Evolutionary conservation across 140 eudicot genomes (phyloP).

Genomic region (Ambrosia hybrid): DNA sequence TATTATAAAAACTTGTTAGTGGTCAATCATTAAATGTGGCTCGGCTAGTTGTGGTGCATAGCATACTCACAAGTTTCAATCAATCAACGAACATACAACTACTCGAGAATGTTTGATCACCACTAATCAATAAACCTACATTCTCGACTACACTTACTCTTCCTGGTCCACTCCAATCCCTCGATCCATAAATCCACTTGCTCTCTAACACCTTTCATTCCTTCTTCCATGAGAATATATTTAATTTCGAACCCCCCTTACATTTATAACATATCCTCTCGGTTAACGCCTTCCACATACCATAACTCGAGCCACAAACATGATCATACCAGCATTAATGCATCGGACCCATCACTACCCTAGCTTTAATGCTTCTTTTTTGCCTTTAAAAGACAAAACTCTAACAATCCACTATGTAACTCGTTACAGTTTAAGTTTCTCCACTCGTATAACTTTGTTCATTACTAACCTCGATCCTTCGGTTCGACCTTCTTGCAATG

Average conservation of each 20-base stretch:
- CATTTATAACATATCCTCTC: conserved; percentile 37
- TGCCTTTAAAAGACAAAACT: conserved; percentile 24
- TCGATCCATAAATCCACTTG: conserved; percentile 37
- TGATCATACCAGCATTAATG: conserved; percentile 26
- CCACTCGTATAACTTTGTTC: background rate
- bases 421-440: background rate
- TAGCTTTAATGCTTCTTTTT: conserved; percentile 6
- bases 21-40: background rate
- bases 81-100: conserved; percentile 18
- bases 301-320: conserved; percentile 30
- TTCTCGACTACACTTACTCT: conserved; percentile 24
- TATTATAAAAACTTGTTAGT: background rate
- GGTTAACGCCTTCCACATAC: conserved; percentile 11
- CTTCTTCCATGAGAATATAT: conserved; percentile 31
- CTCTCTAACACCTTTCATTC: conserved; percentile 25
- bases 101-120: conserved; percentile 31
- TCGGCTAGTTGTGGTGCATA: conserved; percentile 21
- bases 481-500: conserved; percentile 20
- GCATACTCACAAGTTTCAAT: conserved; percentile 21
- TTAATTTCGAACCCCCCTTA: conserved; percentile 22
- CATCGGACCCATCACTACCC: conserved; percentile 28
- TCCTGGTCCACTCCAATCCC: conserved; percentile 33
- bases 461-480: background rate
- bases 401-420: background rate
- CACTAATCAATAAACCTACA: conserved; percentile 28